Conservation (phyloP, 345 rosid species). For the Anacardium occidentale region DNA sequence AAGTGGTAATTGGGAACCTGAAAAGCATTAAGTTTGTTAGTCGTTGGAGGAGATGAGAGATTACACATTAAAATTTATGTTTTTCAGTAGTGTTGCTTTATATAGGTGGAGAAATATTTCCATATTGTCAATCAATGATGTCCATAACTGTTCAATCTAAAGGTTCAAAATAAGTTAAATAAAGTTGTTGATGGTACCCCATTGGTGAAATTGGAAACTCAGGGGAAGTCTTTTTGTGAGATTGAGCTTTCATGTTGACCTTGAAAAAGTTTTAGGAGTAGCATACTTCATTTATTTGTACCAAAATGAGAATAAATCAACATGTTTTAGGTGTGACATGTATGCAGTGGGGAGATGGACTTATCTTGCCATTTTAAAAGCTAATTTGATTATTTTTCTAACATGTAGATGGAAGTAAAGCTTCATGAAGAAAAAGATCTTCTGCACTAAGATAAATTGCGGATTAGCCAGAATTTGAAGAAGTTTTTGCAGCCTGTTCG, state of each 20-base stretch:
- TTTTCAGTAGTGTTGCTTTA: too few relatives aligned
- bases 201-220: too few relatives aligned
- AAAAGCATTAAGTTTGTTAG: too few relatives aligned
- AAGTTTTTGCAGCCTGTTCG: constrained; percentile 69
- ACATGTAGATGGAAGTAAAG: constrained; percentile 53
- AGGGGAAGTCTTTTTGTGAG: neutral
- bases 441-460: constrained; percentile 49
- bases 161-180: too few relatives aligned
- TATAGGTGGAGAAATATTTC: too few relatives aligned
- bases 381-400: neutral
- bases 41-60: too few relatives aligned
- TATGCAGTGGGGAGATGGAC: neutral
- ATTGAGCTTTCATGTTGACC: neutral
- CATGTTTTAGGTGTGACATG: neutral
- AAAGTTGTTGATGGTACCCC: too few relatives aligned
- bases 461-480: constrained; percentile 54
- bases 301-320: neutral
- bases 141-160: too few relatives aligned
- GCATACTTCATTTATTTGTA: neutral
- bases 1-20: too few relatives aligned
- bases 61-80: too few relatives aligned
- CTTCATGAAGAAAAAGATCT: constrained; percentile 62
- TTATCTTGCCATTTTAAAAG: neutral
- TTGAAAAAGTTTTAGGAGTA: neutral
- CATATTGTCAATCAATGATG: too few relatives aligned